Conservation (phyloP, 177 flowering plant genomes). For the Vitis hybrid region DNA sequence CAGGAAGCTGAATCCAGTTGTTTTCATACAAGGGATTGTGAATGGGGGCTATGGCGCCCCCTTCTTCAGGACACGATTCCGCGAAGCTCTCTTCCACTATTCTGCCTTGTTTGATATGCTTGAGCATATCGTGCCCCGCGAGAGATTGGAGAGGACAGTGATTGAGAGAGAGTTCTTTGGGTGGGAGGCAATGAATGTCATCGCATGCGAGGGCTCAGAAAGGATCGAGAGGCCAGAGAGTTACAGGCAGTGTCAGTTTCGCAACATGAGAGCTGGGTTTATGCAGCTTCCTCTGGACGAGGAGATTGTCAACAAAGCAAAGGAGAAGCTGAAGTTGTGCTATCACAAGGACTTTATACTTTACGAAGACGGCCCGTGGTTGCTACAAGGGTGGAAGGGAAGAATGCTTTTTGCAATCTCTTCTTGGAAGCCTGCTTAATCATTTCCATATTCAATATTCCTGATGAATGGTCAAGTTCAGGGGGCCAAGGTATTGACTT, state of each 20-base stretch:
- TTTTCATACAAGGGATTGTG: conserved; percentile 40
- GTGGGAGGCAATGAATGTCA: conserved; percentile 50
- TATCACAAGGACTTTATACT: conserved; percentile 58
- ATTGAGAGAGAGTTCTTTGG: conserved; percentile 50
- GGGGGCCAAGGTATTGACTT: too few relatives aligned
- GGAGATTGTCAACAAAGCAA: conserved; percentile 37
- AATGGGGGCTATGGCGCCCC: conserved; percentile 60
- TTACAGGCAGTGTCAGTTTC: conserved; percentile 60
- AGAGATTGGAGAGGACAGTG: conserved; percentile 42
- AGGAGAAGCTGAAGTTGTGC: conserved; percentile 26
- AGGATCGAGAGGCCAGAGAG: conserved; percentile 64
- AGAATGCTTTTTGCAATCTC: conserved; percentile 47
- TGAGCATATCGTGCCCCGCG: conserved; percentile 46
- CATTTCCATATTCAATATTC: neutral
- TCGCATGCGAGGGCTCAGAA: conserved; percentile 59
- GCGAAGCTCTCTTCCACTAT: conserved; percentile 55
- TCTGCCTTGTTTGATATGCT: conserved; percentile 56
- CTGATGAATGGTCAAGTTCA: neutral
- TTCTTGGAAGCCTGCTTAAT: conserved; percentile 43
- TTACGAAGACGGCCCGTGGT: conserved; percentile 55
- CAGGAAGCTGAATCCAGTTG: conserved; percentile 46
- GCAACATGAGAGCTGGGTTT: conserved; percentile 52
- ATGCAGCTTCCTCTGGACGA: conserved; percentile 43
- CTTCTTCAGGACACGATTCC: conserved; percentile 54
- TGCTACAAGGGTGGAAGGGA: conserved; percentile 71